phyloP scores from a whole-genome alignment of 371 early-diverging fungal species.

The Mucor circinelloides region DNA sequence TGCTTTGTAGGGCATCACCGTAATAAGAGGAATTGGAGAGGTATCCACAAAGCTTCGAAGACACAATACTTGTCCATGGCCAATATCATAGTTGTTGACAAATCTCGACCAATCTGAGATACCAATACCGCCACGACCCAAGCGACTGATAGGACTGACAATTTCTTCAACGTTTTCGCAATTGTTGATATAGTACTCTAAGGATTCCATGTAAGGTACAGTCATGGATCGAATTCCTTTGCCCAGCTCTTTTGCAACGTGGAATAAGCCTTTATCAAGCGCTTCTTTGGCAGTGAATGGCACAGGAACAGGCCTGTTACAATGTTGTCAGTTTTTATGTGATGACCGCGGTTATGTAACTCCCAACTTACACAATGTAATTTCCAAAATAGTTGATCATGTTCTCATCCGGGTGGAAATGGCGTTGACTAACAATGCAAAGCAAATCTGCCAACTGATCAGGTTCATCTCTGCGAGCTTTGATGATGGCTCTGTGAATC shows the following conservation, averaged over 20 bases:
- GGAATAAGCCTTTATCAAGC: neutral
- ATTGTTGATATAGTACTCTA: conserved; percentile 20
- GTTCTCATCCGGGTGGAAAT: conserved; percentile 13
- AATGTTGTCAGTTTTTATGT: neutral
- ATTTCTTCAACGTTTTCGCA: neutral
- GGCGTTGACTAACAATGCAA: conserved; percentile 8
- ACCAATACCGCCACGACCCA: conserved; percentile 11
- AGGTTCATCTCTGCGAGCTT: neutral
- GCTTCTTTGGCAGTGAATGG: conserved; percentile 6
- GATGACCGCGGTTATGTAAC: too few species aligned
- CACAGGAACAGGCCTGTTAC: conserved; percentile 4
- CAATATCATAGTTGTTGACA: conserved; percentile 5
- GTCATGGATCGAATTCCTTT: neutral
- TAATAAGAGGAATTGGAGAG: conserved; percentile 14
- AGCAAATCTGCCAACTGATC: conserved; percentile 13
- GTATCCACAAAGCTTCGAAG: conserved; percentile 20
- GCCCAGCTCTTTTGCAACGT: conserved; percentile 7
- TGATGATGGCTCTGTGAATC: conserved; percentile 8
- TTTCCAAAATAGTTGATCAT: conserved; percentile 24
- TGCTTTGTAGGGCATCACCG: conserved; percentile 7
- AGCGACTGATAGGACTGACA: conserved; percentile 2
- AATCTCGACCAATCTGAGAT: conserved; percentile 24
- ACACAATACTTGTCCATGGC: conserved; percentile 2
- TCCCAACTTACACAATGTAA: conserved; percentile 20
- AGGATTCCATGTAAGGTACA: conserved; percentile 21